Percentiles rank a stretch among this genome's conserved stretches.
Conservation (phyloP, 1,284 basidiomycete genomes). For the Anthracocystis walkeri region DNA sequence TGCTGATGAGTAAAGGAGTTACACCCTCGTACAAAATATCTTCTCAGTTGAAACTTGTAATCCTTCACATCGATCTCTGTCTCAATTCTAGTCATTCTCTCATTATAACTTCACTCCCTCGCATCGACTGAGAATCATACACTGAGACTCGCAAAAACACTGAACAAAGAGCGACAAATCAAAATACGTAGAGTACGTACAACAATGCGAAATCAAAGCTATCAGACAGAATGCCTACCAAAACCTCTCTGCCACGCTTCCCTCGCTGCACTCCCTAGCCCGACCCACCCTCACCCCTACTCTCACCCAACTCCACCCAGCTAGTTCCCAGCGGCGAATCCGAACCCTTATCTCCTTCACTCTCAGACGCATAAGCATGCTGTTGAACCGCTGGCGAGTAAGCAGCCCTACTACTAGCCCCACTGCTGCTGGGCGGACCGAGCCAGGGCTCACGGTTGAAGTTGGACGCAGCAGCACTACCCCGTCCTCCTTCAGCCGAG, state of each 20-base stretch:
- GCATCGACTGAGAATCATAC: neutral
- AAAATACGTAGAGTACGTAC: neutral
- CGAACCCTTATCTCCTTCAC: constrained; percentile 19
- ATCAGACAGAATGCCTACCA: too few species aligned
- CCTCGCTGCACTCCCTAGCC: constrained; percentile 8
- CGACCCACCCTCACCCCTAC: constrained; percentile 22
- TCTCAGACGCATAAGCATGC: constrained; percentile 28
- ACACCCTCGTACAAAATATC: neutral
- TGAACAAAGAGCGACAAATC: neutral
- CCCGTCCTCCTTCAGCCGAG: too few species aligned
- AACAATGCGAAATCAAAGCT: neutral
- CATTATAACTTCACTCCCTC: neutral
- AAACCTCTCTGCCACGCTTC: neutral
- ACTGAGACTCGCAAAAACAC: neutral
- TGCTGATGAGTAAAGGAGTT: constrained; percentile 32
- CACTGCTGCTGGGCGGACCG: constrained; percentile 31
- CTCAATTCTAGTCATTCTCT: constrained; percentile 2
- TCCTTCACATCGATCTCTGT: neutral
- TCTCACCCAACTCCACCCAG: constrained; percentile 50
- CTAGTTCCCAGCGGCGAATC: constrained; percentile 50
- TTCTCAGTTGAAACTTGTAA: neutral
- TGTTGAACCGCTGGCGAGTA: constrained; percentile 28
- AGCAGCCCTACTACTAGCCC: constrained; percentile 25
- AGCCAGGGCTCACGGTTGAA: constrained; percentile 31
- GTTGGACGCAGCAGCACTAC: neutral